Evolutionary conservation across 2,329 filamentous ascomycete species (phyloP).

Genomic region (Colletotrichum australisinense): DNA sequence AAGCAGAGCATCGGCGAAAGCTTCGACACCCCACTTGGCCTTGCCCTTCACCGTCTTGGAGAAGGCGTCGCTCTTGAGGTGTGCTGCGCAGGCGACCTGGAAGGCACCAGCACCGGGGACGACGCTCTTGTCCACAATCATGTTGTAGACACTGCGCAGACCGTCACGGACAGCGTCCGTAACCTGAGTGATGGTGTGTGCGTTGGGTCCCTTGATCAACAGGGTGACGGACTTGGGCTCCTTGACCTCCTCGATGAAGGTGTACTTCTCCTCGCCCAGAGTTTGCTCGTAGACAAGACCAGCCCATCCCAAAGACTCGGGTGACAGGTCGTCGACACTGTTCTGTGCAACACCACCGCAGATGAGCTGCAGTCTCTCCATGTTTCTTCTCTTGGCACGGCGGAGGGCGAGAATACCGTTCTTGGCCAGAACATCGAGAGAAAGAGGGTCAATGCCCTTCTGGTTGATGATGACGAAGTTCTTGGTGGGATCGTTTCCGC

Average conservation of each 20-base stretch:
- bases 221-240: slow-evolving; percentile 98
- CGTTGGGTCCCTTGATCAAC: slow-evolving; percentile 97
- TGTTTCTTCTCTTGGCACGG: slow-evolving; percentile 96
- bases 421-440: slow-evolving; percentile 95
- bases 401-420: slow-evolving; percentile 96
- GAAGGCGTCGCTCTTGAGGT: slow-evolving; percentile 89
- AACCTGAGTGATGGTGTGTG: slow-evolving; percentile 96
- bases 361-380: slow-evolving; percentile 96
- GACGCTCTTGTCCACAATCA: slow-evolving; percentile 97
- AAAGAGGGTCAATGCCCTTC: slow-evolving; percentile 98
- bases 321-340: slow-evolving; percentile 91
- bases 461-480: slow-evolving; percentile 99
- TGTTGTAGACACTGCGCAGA: slow-evolving; percentile 97
- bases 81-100: slow-evolving; percentile 91
- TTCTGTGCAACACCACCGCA: slow-evolving; percentile 94
- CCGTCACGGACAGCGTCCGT: slow-evolving; percentile 97
- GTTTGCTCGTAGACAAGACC: slow-evolving; percentile 97
- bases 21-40: slow-evolving; percentile 93
- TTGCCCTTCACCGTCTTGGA: slow-evolving; percentile 95
- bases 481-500: slow-evolving; percentile 92
- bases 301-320: slow-evolving; percentile 93
- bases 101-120: slow-evolving; percentile 95
- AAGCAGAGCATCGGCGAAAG: slow-evolving; percentile 93
- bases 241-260: slow-evolving; percentile 98
- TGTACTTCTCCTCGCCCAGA: slow-evolving; percentile 98